Evolutionary conservation across 306 rosid species (phyloP).

Genomic region (Vachellia pachyceras): DNA sequence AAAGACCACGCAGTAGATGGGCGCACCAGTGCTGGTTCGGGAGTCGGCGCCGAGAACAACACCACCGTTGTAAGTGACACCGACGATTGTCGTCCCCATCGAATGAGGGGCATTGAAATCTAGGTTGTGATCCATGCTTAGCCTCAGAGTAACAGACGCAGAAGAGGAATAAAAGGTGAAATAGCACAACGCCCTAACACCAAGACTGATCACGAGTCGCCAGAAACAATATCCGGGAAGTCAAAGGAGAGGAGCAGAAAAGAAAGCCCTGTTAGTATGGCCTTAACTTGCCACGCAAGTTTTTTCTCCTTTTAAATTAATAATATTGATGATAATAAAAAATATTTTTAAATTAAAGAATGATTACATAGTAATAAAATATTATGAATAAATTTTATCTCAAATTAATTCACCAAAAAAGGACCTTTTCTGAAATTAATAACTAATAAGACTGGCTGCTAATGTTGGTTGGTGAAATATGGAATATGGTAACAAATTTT

Average conservation of each 20-base stretch:
- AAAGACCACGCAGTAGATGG: not conserved
- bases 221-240: not conserved
- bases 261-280: not conserved
- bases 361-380: not conserved
- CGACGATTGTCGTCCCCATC: constrained; percentile 96
- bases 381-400: not conserved
- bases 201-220: not conserved
- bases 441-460: not conserved
- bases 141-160: not conserved
- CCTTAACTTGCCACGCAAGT: constrained; percentile 55
- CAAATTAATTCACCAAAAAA: not conserved
- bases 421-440: too few relatives aligned
- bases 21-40: constrained; percentile 91
- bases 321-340: too few relatives aligned
- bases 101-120: constrained; percentile 83
- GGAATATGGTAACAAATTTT: too few relatives aligned
- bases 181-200: constrained; percentile 28
- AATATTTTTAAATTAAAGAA: too few relatives aligned
- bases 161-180: not conserved
- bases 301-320: not conserved
- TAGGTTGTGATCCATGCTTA: constrained; percentile 58
- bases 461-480: too few relatives aligned
- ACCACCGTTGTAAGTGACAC: constrained; percentile 94
- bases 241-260: not conserved
- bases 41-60: constrained; percentile 97